These are phyloP conservation scores for Populus euphratica DNA, from an alignment of 345 rosid species.

Conservation along the genomic window DNA sequence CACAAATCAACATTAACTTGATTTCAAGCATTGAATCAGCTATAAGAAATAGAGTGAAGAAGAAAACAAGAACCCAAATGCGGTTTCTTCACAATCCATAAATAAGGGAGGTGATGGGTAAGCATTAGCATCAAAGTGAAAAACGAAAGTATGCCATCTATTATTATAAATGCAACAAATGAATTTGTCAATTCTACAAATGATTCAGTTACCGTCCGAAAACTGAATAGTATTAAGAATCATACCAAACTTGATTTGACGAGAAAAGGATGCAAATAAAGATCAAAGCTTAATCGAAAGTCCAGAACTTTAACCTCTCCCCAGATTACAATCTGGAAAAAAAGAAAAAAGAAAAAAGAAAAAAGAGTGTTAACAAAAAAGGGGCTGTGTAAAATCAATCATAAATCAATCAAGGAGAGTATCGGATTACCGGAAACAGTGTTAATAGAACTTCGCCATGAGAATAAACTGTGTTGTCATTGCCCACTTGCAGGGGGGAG, in stretches of 20 bases:
- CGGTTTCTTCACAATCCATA: not conserved
- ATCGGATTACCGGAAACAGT: not conserved
- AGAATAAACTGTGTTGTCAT: not conserved
- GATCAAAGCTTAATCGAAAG: not conserved
- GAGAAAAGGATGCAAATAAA: not conserved
- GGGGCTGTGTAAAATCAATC: not conserved
- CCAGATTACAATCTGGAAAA: constrained; percentile 16
- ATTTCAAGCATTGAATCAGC: not conserved
- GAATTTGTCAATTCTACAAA: not conserved
- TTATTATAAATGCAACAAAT: not conserved
- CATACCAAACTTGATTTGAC: not conserved
- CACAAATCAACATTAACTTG: not conserved
- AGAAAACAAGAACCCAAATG: not conserved
- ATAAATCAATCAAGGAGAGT: not conserved
- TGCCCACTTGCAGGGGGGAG: not conserved
- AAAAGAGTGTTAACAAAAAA: not conserved
- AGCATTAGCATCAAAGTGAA: not conserved
- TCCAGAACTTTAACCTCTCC: not conserved
- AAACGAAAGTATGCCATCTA: not conserved
- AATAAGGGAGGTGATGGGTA: not conserved
- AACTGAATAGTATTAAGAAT: not conserved
- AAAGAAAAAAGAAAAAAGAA: not conserved
- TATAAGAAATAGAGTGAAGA: not conserved
- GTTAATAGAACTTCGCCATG: not conserved
- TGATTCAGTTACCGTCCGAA: not conserved